A percentile compares a stretch with the other conserved stretches of the same genome.
Evolutionary conservation across 1,284 basidiomycete genomes (phyloP).

Genomic region (Boletus mariae): DNA sequence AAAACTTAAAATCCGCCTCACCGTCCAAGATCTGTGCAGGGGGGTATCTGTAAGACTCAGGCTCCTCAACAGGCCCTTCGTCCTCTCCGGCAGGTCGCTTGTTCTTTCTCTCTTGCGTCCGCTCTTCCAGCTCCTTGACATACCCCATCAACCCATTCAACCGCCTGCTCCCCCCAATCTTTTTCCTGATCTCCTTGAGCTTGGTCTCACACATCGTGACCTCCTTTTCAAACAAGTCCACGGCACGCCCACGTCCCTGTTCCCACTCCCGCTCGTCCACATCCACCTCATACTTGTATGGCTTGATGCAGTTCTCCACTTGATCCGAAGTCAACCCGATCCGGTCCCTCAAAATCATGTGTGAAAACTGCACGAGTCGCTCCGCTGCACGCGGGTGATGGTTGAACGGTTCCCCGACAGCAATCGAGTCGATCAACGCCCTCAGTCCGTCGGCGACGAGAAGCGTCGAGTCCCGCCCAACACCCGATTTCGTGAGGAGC

Average conservation of each 20-base stretch:
- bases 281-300: constrained; percentile 96
- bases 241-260: constrained; percentile 68
- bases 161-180: constrained; percentile 82
- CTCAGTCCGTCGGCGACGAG: constrained; percentile 95
- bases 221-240: constrained; percentile 83
- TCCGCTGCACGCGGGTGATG: constrained; percentile 87
- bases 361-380: constrained; percentile 87
- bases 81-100: constrained; percentile 40
- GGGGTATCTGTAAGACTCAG: constrained; percentile 85
- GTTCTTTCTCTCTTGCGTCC: constrained; percentile 66
- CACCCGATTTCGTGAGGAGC: constrained; percentile 91
- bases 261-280: constrained; percentile 93
- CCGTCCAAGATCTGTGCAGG: constrained; percentile 89
- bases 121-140: constrained; percentile 81
- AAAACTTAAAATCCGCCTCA: constrained; percentile 26
- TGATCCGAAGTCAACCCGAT: constrained; percentile 94
- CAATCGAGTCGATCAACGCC: constrained; percentile 84
- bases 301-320: constrained; percentile 99
- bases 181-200: constrained; percentile 79
- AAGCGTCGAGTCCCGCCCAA: constrained; percentile 91
- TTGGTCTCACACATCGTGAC: constrained; percentile 82
- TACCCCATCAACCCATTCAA: constrained; percentile 78
- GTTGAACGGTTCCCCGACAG: constrained; percentile 86
- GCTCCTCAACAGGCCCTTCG: constrained; percentile 40
- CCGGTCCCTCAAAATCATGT: constrained; percentile 88